These are phyloP conservation scores for Penicillium robsamsonii DNA, from an alignment of 495 filamentous ascomycete genomes.

Conservation along the genomic window DNA sequence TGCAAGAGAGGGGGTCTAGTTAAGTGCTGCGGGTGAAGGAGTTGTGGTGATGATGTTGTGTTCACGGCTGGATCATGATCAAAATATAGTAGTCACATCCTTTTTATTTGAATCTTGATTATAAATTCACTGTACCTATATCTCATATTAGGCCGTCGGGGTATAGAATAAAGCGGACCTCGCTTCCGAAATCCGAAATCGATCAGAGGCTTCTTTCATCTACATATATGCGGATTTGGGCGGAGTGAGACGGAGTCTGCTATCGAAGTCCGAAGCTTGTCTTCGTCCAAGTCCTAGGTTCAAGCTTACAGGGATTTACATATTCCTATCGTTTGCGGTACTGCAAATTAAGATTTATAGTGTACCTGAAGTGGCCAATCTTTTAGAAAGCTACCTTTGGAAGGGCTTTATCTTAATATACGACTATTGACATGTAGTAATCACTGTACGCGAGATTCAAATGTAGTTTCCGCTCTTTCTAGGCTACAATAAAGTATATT, in stretches of 20 bases:
- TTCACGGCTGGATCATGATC: neutral
- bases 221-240: neutral
- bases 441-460: too few species aligned
- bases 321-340: too few species aligned
- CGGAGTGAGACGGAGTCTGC: neutral
- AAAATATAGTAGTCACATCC: neutral
- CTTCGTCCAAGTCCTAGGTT: neutral
- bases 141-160: neutral
- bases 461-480: too few species aligned
- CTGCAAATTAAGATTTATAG: too few species aligned
- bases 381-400: too few species aligned
- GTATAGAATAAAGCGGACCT: constrained; percentile 1
- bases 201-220: neutral
- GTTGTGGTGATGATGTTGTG: neutral
- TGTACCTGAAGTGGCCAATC: too few species aligned
- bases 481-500: too few species aligned
- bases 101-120: neutral
- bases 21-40: neutral
- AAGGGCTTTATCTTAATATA: too few species aligned
- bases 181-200: constrained; percentile 5
- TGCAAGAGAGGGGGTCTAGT: neutral
- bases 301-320: too few species aligned
- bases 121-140: neutral
- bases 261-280: neutral
- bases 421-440: too few species aligned